A percentile compares a stretch with the other conserved stretches of the same genome.
Evolutionary conservation across 2,329 filamentous ascomycete species (phyloP).

Genomic region (Cercospora sp.): DNA sequence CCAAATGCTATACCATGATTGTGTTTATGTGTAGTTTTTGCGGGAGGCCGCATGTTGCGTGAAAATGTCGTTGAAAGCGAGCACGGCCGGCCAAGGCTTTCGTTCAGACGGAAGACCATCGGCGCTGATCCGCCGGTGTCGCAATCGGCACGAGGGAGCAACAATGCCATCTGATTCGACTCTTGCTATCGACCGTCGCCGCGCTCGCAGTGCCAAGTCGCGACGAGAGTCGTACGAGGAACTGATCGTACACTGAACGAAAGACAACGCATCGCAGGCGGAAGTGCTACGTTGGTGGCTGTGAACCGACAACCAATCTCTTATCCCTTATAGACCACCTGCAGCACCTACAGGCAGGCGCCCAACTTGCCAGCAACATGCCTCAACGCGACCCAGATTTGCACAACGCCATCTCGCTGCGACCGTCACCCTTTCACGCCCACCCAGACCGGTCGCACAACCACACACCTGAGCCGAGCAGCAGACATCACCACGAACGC

Average conservation of each 20-base stretch:
- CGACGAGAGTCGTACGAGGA: neutral
- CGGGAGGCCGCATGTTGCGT: neutral
- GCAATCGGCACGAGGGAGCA: constrained; percentile 2
- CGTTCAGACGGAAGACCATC: neutral
- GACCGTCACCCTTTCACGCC: constrained; percentile 48
- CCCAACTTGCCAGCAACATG: constrained; percentile 16
- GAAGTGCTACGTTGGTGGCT: neutral
- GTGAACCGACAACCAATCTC: neutral
- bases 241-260: neutral
- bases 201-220: constrained; percentile 3
- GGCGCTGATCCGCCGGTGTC: neutral
- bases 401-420: constrained; percentile 51
- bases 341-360: neutral
- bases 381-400: constrained; percentile 46
- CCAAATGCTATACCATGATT: constrained; percentile 7
- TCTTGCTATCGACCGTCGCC: neutral
- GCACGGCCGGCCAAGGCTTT: neutral
- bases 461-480: constrained; percentile 31
- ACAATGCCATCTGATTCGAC: constrained; percentile 1
- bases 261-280: neutral
- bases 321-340: neutral
- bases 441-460: constrained; percentile 35
- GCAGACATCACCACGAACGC: constrained; percentile 27
- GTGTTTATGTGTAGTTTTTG: neutral
- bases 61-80: neutral